Conservation (phyloP, 2,329 filamentous ascomycete genomes). For the Pezicula rhizophila region DNA sequence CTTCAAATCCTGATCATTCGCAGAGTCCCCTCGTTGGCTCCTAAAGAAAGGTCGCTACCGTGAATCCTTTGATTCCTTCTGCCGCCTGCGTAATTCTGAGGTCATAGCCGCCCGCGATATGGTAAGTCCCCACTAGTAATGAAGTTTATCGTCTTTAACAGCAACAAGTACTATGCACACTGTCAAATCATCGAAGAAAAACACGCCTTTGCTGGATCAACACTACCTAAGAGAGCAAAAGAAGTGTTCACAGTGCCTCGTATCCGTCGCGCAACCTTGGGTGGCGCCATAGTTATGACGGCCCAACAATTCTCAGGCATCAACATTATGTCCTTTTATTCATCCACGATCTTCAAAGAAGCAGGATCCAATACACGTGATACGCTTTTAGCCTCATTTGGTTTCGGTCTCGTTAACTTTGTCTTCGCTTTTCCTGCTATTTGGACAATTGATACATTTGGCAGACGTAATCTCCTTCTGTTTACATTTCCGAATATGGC, state of each 20-base stretch:
- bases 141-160: background rate
- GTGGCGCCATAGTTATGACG: constrained; percentile 62
- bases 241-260: constrained; percentile 64
- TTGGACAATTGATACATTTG: constrained; percentile 59
- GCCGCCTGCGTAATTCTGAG: constrained; percentile 7
- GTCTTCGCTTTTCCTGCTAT: constrained; percentile 57
- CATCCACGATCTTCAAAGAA: constrained; percentile 38
- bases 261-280: constrained; percentile 64
- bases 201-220: constrained; percentile 36
- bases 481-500: constrained; percentile 63
- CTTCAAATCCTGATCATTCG: background rate
- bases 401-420: constrained; percentile 58
- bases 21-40: constrained; percentile 8
- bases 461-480: constrained; percentile 52
- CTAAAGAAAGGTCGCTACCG: constrained; percentile 6
- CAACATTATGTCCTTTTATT: constrained; percentile 46
- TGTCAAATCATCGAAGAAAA: constrained; percentile 41
- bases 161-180: constrained; percentile 46
- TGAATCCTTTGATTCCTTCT: constrained; percentile 9
- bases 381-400: constrained; percentile 54
- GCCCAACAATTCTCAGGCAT: constrained; percentile 47
- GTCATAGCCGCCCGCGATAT: constrained; percentile 10
- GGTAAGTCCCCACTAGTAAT: background rate
- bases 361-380: constrained; percentile 37
- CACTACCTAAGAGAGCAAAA: constrained; percentile 53